A percentile compares a stretch with the other conserved stretches of the same genome.
Conservation (phyloP, 164 flowering plant genomes). For the Warburgia ugandensis region DNA sequence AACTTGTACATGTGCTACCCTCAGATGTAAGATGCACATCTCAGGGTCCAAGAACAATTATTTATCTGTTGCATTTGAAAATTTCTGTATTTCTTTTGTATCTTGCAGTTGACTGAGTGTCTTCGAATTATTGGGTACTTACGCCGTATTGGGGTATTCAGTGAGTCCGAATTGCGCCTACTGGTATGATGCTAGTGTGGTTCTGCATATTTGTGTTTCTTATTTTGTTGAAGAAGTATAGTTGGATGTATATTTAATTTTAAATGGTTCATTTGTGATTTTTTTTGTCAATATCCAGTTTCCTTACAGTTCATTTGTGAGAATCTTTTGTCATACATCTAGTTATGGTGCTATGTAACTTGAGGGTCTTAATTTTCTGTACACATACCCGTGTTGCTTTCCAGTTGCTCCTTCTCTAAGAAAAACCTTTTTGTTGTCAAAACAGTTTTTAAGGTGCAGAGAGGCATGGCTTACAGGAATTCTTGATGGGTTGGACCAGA, state of each 20-base stretch:
- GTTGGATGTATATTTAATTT: too few relatives aligned
- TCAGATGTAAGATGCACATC: neutral
- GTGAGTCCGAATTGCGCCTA: constrained; percentile 89
- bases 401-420: neutral
- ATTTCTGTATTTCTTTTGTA: neutral
- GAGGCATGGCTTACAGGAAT: constrained; percentile 94
- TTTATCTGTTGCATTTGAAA: neutral
- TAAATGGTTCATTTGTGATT: too few relatives aligned
- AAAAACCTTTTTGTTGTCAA: neutral
- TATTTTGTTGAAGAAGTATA: neutral
- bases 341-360: too few relatives aligned
- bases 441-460: constrained; percentile 91
- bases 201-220: neutral
- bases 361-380: too few relatives aligned
- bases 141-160: constrained; percentile 96
- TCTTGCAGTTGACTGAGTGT: constrained; percentile 83
- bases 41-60: neutral
- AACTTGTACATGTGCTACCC: neutral
- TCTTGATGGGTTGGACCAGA: constrained; percentile 94
- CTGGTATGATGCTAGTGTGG: constrained; percentile 43
- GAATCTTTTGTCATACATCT: too few relatives aligned
- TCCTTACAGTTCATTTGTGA: too few relatives aligned
- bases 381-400: too few relatives aligned
- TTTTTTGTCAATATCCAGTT: too few relatives aligned
- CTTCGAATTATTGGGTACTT: constrained; percentile 91